A percentile compares a stretch with the other conserved stretches of the same genome.
Evolutionary conservation across 768 basidiomycete species (phyloP).

Genomic region (Rhodotorula sphaerocarpa): DNA sequence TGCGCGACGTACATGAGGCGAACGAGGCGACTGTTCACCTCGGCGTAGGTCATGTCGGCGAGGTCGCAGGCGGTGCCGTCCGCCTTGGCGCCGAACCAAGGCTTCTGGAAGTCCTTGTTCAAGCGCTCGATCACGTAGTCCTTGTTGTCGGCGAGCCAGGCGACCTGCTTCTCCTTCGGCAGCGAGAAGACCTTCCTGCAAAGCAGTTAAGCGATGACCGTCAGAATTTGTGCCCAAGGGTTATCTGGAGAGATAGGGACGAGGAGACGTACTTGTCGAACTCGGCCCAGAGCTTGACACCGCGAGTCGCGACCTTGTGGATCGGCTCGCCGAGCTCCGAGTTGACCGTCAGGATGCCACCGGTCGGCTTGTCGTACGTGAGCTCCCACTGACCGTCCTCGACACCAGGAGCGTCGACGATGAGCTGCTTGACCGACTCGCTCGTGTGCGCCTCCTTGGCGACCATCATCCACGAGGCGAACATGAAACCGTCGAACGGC

Average conservation of each 20-base stretch:
- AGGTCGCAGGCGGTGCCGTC: slow-evolving; percentile 75
- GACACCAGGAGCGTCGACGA: slow-evolving; percentile 88
- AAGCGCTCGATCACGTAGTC: slow-evolving; percentile 83
- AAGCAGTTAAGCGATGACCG: background rate
- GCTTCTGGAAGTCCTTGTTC: slow-evolving; percentile 89
- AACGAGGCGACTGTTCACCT: slow-evolving; percentile 82
- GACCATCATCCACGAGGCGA: slow-evolving; percentile 95
- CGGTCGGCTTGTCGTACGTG: slow-evolving; percentile 86
- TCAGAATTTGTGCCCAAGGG: too few relatives aligned
- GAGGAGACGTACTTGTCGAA: slow-evolving; percentile 62
- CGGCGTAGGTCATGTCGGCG: slow-evolving; percentile 97
- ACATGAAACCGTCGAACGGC: slow-evolving; percentile 97
- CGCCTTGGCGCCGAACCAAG: slow-evolving; percentile 88
- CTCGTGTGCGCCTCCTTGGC: slow-evolving; percentile 97
- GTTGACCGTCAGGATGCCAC: slow-evolving; percentile 90
- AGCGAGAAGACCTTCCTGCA: slow-evolving; percentile 71
- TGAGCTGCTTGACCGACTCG: slow-evolving; percentile 89
- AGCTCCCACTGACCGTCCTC: slow-evolving; percentile 84
- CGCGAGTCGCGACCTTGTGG: slow-evolving; percentile 96
- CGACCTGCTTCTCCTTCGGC: slow-evolving; percentile 85
- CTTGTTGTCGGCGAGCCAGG: slow-evolving; percentile 78
- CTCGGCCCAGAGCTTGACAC: slow-evolving; percentile 96
- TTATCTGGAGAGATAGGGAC: background rate
- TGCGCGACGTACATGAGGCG: slow-evolving; percentile 88
- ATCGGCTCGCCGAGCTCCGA: slow-evolving; percentile 93